A percentile compares a stretch with the other conserved stretches of the same genome.
These are phyloP conservation scores for Pseudotsuga menziesii DNA, from an alignment of 75 land plant species.

Conservation along the genomic window DNA sequence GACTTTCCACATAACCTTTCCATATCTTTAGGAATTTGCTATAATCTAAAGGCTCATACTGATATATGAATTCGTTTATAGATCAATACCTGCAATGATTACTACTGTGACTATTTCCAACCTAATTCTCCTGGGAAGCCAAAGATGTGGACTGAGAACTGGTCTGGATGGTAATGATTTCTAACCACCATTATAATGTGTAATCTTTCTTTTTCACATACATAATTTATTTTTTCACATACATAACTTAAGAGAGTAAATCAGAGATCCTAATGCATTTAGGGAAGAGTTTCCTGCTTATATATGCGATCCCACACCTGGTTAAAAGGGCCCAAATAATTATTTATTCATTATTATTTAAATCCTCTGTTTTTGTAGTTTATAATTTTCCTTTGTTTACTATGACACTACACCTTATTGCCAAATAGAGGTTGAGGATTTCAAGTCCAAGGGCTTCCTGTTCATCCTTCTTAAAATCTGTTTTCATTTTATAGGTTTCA, in stretches of 20 bases:
- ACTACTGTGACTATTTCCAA: conserved; percentile 52
- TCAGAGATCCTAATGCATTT: no score
- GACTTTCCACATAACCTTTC: not conserved
- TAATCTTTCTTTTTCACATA: not conserved
- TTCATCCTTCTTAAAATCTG: not conserved
- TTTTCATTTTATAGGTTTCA: conserved; percentile 46
- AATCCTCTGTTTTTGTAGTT: not conserved
- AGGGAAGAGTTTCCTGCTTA: no score
- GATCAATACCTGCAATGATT: conserved; percentile 68
- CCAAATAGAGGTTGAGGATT: not conserved
- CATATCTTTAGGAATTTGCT: not conserved
- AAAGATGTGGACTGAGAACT: conserved; percentile 91
- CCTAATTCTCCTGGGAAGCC: conserved; percentile 52
- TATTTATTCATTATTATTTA: not conserved
- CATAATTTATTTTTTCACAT: not conserved
- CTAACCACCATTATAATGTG: not conserved
- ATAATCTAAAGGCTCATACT: conserved; percentile 3
- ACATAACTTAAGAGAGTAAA: not conserved
- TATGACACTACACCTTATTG: not conserved
- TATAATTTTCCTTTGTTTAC: not conserved
- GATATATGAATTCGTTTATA: conserved; percentile 4
- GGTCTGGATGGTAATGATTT: conserved; percentile 72
- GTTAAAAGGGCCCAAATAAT: not conserved
- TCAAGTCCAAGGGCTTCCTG: not conserved
- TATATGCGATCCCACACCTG: not conserved